Evolutionary conservation across 1,284 basidiomycete genomes (phyloP), one percentile per base, ranked within the genome.

Genomic region (Caloboletus firmus): DNA sequence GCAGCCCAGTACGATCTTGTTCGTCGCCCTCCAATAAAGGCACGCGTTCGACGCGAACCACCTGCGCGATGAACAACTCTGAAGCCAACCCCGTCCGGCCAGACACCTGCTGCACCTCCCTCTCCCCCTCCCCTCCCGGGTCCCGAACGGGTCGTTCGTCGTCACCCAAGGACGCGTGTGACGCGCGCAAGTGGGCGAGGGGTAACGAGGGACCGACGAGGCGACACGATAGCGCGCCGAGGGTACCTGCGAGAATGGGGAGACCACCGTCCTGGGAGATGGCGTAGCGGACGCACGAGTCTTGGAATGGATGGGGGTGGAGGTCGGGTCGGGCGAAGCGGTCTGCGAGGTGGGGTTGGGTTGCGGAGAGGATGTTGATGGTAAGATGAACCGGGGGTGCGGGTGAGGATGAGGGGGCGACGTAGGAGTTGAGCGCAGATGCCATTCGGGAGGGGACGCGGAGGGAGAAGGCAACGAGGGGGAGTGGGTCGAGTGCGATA

Each of bases 361-460:
- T 66, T 1, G 83, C 80, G 12, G 85, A 82, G 52, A 91, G 80
- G 42, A 91, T 68, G 69, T 89, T 91, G 59, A 90, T 72, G 54
- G 87, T 79, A 75, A 90, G 75, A 59, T 86, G 82, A 0, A 79
- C 52, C 6, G 30, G 2, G 13, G 39, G 4, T 1, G 24, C 67
- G 65, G 49, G 72, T 75, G 57, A 79, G 80, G 45, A 78, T 74
- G 49, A 72, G 77, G 13, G 32, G 13, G 79, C 79, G 3, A 56
- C 56, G 54, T 72, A 64, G 10, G 73, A 62, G 47, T 72, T 79
- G 59, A 83, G 82, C 26, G 80, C 78, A 43, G 76, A 78, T 3
- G 91, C 91, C 81, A 95, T 89, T 9, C 91, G 80, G 1, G 92
- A 95, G 4, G 94, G 94, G n/a, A 93, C 79, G 30, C 92, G 85